Conservation (phyloP, 495 filamentous ascomycete genomes). For the Talaromyces proteolyticus region DNA sequence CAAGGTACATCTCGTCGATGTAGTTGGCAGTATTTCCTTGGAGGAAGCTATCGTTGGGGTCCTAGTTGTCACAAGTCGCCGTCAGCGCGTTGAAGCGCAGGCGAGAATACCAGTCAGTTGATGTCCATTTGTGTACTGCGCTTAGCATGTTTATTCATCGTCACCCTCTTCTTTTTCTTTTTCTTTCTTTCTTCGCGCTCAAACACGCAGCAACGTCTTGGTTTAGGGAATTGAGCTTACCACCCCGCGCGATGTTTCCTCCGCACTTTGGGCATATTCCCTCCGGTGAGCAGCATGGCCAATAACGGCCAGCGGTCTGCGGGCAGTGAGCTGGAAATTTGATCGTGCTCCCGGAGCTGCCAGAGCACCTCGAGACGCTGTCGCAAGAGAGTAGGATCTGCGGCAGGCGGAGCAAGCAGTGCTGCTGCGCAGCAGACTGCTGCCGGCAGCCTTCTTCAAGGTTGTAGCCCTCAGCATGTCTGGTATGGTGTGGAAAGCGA, state of each 20-base stretch:
- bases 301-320: slow-evolving; percentile 35
- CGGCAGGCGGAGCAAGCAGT: slow-evolving; percentile 39
- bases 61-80: slow-evolving; percentile 35
- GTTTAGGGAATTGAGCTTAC: slow-evolving; percentile 20
- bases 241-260: slow-evolving; percentile 48
- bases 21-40: slow-evolving; percentile 95
- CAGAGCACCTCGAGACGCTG: slow-evolving; percentile 30
- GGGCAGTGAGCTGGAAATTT: slow-evolving; percentile 35
- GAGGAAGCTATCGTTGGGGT: slow-evolving; percentile 91
- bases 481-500: too few species aligned
- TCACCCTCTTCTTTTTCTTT: too few species aligned
- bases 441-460: slow-evolving; percentile 33
- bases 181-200: not conserved
- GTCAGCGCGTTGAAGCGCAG: slow-evolving; percentile 1
- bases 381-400: slow-evolving; percentile 41
- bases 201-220: not conserved
- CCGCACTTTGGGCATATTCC: slow-evolving; percentile 52
- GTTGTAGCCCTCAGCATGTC: slow-evolving; percentile 41
- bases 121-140: slow-evolving; percentile 8
- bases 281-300: slow-evolving; percentile 30
- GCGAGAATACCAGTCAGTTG: slow-evolving; percentile 19
- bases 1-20: slow-evolving; percentile 98
- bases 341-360: slow-evolving; percentile 29
- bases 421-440: slow-evolving; percentile 42
- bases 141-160: slow-evolving; percentile 6